A percentile compares a stretch with the other conserved stretches of the same genome.
These are phyloP conservation scores for Phoma sp. DNA, from an alignment of 2,329 filamentous ascomycete species.

Conservation along the genomic window DNA sequence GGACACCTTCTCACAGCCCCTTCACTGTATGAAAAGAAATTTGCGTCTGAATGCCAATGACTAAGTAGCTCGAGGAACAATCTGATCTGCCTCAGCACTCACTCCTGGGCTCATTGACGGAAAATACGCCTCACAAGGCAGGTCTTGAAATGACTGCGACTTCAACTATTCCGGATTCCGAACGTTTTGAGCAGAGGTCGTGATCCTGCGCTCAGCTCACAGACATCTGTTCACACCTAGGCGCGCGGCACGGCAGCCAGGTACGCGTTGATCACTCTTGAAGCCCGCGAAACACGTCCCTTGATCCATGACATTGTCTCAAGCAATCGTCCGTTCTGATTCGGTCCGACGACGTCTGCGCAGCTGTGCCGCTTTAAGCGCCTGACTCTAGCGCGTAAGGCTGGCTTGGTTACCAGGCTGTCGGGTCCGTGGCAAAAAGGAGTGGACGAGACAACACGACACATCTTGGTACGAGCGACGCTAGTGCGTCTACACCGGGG, in stretches of 20 bases:
- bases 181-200: background rate
- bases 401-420: conserved; percentile 14
- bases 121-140: conserved; percentile 1
- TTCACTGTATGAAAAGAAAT: background rate
- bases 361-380: conserved; percentile 22
- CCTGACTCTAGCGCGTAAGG: conserved; percentile 16
- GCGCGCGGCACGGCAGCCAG: conserved; percentile 11
- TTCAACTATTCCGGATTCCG: conserved; percentile 3
- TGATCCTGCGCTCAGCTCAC: conserved; percentile 1
- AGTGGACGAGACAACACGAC: conserved; percentile 9
- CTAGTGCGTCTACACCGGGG: conserved; percentile 1
- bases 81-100: conserved; percentile 1
- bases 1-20: conserved; percentile 3
- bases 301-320: background rate
- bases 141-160: background rate
- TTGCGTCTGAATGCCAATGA: background rate
- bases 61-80: background rate
- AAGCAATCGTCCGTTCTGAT: conserved; percentile 1
- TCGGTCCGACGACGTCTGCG: conserved; percentile 13
- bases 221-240: background rate
- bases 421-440: conserved; percentile 11
- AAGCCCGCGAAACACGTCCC: conserved; percentile 2
- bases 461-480: background rate
- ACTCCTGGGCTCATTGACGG: background rate
- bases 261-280: conserved; percentile 5